Evolutionary conservation across 805 yeast genomes (phyloP), one percentile per base, ranked within the genome.

Genomic region (Saccharomyces mikatae): DNA sequence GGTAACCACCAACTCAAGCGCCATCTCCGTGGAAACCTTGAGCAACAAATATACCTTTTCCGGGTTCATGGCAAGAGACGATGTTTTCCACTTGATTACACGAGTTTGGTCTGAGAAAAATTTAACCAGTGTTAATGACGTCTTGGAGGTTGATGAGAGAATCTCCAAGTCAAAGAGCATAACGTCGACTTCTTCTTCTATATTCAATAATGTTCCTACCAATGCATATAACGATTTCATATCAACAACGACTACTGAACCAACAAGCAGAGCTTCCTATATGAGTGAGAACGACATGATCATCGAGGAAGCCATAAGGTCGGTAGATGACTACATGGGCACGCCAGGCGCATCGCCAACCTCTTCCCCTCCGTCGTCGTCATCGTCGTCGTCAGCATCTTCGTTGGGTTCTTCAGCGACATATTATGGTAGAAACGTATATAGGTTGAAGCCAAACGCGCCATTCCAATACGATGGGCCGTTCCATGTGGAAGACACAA

Each of bases 1-100:
- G 69, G 84, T 83, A 55, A 78, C 83, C 21, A 89, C 96, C 26
- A 90, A 92, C 67, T 36, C 44, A 36, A 17, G 44, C 4, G 97
- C 96, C 2, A 89, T 92, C 46, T 73, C 80, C 5, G 76, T 89
- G 26, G 85, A 83, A 60, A 86, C 94, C 0, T 75, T 72, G 41
- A 64, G 80, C 76, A 70, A 80, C 77, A 81, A 80, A 57, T 87
- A 89, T 62, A 81, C 82, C 21, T 91, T 92, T 75, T 97, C 96
- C 13, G 88, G 96, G 53, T 90, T 92, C 64, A 74, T 89, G 6
- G 81, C 92, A 1, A 78, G 97, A 54, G 97, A 92, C 66, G 70
- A 83, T 3, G 86, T 95, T 0, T 80, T 80, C 59, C 84, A 84
- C 48, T 79, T 89, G 56, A 73, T 92, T 59, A 81, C 79, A 58